phyloP scores from a whole-genome alignment of 306 rosid species.

The Gastrolobium bilobum region DNA sequence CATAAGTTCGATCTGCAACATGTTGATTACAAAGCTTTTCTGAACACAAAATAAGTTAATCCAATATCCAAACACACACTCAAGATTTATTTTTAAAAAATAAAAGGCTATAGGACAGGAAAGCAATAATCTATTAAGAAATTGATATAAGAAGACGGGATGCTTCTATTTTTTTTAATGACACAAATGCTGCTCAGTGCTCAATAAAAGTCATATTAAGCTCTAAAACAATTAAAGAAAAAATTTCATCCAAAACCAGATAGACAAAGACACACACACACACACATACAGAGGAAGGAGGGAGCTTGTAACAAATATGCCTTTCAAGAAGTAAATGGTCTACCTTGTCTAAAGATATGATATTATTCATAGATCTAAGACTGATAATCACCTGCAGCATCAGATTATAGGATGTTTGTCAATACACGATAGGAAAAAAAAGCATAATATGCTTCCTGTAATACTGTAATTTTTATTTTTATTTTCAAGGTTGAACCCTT shows the following conservation, averaged over 20 bases:
- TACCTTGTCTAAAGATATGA: slow-evolving; percentile 91
- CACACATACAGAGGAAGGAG: background rate
- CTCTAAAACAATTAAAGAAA: slow-evolving; percentile 30
- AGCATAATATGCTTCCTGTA: slow-evolving; percentile 18
- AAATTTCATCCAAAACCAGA: slow-evolving; percentile 23
- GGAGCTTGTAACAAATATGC: slow-evolving; percentile 35
- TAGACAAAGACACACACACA: slow-evolving; percentile 13
- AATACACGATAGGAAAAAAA: slow-evolving; percentile 16
- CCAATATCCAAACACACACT: slow-evolving; percentile 31
- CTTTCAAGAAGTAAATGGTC: slow-evolving; percentile 43
- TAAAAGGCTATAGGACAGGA: background rate
- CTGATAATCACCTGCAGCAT: slow-evolving; percentile 88
- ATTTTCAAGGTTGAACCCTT: slow-evolving; percentile 7
- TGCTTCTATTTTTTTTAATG: background rate
- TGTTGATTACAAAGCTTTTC: slow-evolving; percentile 13
- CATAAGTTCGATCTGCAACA: slow-evolving; percentile 7
- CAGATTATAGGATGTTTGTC: slow-evolving; percentile 40
- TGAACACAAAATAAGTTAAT: slow-evolving; percentile 31
- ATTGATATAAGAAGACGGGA: background rate
- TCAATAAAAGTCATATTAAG: background rate
- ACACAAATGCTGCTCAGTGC: slow-evolving; percentile 8
- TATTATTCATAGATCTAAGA: slow-evolving; percentile 77
- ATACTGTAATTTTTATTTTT: background rate
- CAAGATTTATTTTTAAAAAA: background rate
- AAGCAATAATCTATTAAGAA: background rate